Conservation (phyloP, 768 basidiomycete species). For the Tubosaeta brunneosetosa region DNA sequence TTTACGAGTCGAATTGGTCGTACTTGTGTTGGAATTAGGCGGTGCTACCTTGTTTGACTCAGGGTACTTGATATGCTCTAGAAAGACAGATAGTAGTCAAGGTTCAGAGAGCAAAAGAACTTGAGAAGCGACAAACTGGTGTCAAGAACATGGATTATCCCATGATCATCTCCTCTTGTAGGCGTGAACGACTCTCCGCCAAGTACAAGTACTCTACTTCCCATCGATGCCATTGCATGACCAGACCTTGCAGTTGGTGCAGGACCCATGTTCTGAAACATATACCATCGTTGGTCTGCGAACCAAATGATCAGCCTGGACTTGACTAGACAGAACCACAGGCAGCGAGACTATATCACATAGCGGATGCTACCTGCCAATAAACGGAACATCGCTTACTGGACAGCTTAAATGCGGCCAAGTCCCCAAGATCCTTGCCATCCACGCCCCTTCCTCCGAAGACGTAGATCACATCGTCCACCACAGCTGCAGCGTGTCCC, state of each 20-base stretch:
- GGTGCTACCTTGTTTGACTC: slow-evolving; percentile 46
- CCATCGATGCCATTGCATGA: slow-evolving; percentile 96
- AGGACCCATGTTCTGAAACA: slow-evolving; percentile 99
- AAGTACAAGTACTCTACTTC: slow-evolving; percentile 83
- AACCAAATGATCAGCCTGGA: slow-evolving; percentile 9
- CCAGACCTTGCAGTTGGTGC: slow-evolving; percentile 89
- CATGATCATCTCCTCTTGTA: slow-evolving; percentile 71
- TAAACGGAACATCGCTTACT: slow-evolving; percentile 53
- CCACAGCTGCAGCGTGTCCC: slow-evolving; percentile 92
- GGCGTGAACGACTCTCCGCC: slow-evolving; percentile 89
- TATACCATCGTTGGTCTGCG: slow-evolving; percentile 96
- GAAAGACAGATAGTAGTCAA: slow-evolving; percentile 1
- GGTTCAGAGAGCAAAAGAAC: background rate
- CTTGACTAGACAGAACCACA: slow-evolving; percentile 1
- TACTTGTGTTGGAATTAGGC: slow-evolving; percentile 29
- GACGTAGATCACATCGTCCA: slow-evolving; percentile 96
- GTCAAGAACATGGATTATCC: slow-evolving; percentile 85
- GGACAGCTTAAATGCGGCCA: slow-evolving; percentile 95
- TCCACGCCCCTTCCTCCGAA: slow-evolving; percentile 97
- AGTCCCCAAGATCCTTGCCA: slow-evolving; percentile 90
- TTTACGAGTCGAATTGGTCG: slow-evolving; percentile 40
- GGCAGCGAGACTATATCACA: background rate
- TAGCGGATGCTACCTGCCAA: background rate
- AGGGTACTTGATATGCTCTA: slow-evolving; percentile 93
- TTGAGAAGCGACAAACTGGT: slow-evolving; percentile 62